phyloP scores from a whole-genome alignment of 164 flowering plant species.

The Umbilicus rupestris region DNA sequence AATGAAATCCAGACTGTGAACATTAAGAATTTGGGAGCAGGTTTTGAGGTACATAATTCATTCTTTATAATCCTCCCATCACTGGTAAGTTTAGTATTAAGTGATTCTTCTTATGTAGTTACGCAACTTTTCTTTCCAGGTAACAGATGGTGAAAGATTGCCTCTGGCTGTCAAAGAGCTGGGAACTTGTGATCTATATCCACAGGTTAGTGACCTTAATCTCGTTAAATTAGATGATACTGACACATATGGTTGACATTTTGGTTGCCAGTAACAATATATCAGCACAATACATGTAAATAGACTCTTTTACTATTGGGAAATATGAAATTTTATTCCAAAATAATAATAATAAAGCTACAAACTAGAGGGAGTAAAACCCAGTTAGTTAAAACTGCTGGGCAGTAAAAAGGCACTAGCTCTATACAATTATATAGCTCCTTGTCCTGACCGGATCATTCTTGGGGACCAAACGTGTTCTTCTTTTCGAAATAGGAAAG shows the following conservation, averaged over 20 bases:
- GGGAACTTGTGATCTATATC: conserved; percentile 96
- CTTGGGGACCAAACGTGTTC: too few relatives aligned
- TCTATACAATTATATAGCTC: too few relatives aligned
- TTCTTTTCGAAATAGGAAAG: too few relatives aligned
- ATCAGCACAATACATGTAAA: background rate
- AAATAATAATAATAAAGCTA: too few relatives aligned
- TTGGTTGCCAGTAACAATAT: background rate
- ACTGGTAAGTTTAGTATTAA: background rate
- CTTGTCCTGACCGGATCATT: too few relatives aligned
- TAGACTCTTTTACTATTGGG: too few relatives aligned
- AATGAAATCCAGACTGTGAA: conserved; percentile 96
- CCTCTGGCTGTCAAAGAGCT: conserved; percentile 94
- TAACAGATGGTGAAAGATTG: conserved; percentile 88
- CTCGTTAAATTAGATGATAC: background rate
- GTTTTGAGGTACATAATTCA: conserved; percentile 56
- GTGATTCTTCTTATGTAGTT: background rate
- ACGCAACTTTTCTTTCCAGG: conserved; percentile 31
- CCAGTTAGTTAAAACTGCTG: too few relatives aligned
- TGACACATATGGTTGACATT: background rate
- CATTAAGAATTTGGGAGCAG: conserved; percentile 89
- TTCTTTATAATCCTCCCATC: background rate
- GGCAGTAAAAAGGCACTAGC: too few relatives aligned
- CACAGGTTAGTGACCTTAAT: conserved; percentile 51
- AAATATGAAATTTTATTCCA: too few relatives aligned
- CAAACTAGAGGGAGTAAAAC: too few relatives aligned